Conservation (phyloP, 176 grass and related monocot genomes). For the Areca catechu region DNA sequence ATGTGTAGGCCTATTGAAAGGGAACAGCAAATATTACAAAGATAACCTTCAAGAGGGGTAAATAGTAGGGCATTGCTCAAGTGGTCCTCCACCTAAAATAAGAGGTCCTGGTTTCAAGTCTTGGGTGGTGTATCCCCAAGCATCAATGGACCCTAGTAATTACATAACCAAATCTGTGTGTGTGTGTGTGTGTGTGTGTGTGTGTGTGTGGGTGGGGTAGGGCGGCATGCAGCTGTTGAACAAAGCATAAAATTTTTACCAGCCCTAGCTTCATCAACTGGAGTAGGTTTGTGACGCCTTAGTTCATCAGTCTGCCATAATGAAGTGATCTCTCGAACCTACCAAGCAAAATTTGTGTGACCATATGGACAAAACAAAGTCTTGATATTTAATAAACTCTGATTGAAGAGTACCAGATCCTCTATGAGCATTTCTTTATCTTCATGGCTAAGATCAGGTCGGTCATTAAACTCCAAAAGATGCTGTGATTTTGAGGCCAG, state of each 20-base stretch:
- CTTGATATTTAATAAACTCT: slow-evolving; percentile 2
- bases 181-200: too few species aligned
- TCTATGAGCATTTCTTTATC: slow-evolving; percentile 92
- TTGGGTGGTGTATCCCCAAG: too few species aligned
- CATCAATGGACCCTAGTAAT: too few species aligned
- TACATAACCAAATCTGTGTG: too few species aligned
- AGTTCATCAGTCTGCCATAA: slow-evolving; percentile 96
- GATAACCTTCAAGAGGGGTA: too few species aligned
- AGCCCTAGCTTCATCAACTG: slow-evolving; percentile 89
- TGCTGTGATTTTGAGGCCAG: slow-evolving; percentile 35
- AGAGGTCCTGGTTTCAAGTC: too few species aligned
- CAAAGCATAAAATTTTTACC: slow-evolving; percentile 33
- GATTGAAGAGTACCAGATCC: slow-evolving; percentile 62
- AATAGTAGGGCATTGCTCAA: too few species aligned
- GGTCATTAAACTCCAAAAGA: slow-evolving; percentile 80
- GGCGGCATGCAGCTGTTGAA: neutral
- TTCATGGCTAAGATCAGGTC: slow-evolving; percentile 81
- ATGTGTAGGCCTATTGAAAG: slow-evolving; percentile 62
- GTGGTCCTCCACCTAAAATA: too few species aligned
- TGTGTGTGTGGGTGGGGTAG: too few species aligned
- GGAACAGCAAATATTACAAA: neutral
- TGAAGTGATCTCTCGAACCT: slow-evolving; percentile 84
- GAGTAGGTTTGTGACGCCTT: slow-evolving; percentile 89
- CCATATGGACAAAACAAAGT: neutral
- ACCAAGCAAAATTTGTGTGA: slow-evolving; percentile 10